Conservation (phyloP, 805 yeast genomes). For the Schizosaccharomyces japonicus region DNA sequence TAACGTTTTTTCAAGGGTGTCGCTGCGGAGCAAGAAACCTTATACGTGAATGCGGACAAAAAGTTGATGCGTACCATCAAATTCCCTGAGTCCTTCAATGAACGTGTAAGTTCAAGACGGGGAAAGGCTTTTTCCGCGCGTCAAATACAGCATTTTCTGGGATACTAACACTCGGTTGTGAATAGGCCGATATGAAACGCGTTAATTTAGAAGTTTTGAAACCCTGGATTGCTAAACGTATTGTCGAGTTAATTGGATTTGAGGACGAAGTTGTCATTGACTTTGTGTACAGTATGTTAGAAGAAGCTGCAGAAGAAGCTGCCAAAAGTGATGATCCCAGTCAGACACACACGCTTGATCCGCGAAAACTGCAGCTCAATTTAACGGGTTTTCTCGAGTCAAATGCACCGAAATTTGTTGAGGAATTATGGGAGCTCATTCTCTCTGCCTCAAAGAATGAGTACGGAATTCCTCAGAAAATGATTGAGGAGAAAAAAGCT, state of each 20-base stretch:
- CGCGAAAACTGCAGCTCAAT: conserved; percentile 2
- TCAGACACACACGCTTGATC: not conserved
- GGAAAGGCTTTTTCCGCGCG: too few relatives aligned
- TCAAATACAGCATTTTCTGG: too few relatives aligned
- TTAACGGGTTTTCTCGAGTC: conserved; percentile 2
- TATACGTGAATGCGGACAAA: conserved; percentile 2
- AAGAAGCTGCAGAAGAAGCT: not conserved
- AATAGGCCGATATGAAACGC: conserved; percentile 4
- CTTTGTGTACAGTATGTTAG: conserved; percentile 4
- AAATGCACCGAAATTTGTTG: not conserved
- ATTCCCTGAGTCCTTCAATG: not conserved
- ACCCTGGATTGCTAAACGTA: conserved; percentile 5
- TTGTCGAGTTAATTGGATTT: conserved; percentile 2
- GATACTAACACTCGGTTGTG: too few relatives aligned
- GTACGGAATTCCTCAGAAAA: not conserved
- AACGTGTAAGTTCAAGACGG: not conserved
- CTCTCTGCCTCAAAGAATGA: conserved; percentile 2
- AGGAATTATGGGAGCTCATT: conserved; percentile 1
- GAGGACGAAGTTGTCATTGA: conserved; percentile 5
- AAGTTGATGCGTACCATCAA: conserved; percentile 1
- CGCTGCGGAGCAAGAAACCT: not conserved
- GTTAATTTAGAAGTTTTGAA: conserved; percentile 4
- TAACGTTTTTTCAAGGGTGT: not conserved
- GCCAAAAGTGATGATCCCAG: not conserved
- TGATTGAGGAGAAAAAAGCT: conserved; percentile 3